phyloP scores from a whole-genome alignment of 306 rosid genomes.

The Trifolium pratense region DNA sequence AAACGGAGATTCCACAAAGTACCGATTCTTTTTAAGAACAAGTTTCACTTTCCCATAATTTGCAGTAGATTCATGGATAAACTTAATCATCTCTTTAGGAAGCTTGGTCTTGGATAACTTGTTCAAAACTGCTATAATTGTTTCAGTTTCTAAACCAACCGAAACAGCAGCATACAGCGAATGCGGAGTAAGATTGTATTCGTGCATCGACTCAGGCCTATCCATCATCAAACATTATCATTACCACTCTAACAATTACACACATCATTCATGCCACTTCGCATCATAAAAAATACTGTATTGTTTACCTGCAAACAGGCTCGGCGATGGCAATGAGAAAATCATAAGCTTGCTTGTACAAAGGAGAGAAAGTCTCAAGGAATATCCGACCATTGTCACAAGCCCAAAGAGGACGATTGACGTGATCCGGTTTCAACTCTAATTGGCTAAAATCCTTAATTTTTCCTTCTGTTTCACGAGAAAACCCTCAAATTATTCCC shows the following conservation, averaged over 20 bases:
- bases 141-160: conserved; percentile 90
- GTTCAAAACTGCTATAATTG: conserved; percentile 73
- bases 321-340: conserved; percentile 93
- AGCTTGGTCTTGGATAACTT: conserved; percentile 93
- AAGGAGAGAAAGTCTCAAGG: conserved; percentile 90
- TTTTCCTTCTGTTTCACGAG: conserved; percentile 53
- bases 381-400: conserved; percentile 93
- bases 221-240: conserved; percentile 36
- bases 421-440: conserved; percentile 84
- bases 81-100: conserved; percentile 92
- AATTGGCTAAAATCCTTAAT: conserved; percentile 84
- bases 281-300: neutral
- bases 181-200: conserved; percentile 92
- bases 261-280: neutral
- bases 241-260: neutral
- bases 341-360: conserved; percentile 95
- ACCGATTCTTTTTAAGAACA: conserved; percentile 89
- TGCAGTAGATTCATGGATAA: conserved; percentile 83
- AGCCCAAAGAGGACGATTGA: conserved; percentile 91
- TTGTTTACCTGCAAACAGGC: conserved; percentile 86
- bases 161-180: conserved; percentile 95
- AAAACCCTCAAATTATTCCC: conserved; percentile 31
- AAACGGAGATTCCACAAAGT: conserved; percentile 88
- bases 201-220: conserved; percentile 98
- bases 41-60: conserved; percentile 98